Conservation (phyloP, 1,284 basidiomycete species). For the Rhodotorula sp. region DNA sequence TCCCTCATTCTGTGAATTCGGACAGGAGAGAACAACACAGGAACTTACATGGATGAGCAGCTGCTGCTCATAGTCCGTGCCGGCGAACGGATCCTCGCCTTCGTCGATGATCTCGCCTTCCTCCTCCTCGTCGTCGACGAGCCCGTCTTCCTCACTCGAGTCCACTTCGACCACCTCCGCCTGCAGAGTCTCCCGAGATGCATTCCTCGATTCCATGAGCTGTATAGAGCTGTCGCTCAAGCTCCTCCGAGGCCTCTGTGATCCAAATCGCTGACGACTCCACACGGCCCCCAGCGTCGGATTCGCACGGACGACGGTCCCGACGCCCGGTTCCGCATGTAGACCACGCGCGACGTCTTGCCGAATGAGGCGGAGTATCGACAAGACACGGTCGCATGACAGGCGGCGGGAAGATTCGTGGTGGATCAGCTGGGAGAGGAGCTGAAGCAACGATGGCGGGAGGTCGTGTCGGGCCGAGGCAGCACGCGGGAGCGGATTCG, state of each 20-base stretch:
- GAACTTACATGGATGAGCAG: neutral
- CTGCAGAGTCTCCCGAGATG: neutral
- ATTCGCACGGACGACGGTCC: neutral
- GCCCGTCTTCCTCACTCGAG: neutral
- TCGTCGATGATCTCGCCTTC: neutral
- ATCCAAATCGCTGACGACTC: neutral
- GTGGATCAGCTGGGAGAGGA: conserved; percentile 38
- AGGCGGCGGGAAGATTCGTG: conserved; percentile 30
- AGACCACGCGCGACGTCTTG: conserved; percentile 5
- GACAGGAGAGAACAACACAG: neutral
- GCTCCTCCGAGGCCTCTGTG: neutral
- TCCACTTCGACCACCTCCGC: neutral
- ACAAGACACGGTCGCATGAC: conserved; percentile 30
- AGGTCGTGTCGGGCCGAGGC: conserved; percentile 39
- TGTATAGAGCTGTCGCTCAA: neutral
- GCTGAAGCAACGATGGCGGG: conserved; percentile 31
- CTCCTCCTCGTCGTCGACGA: neutral
- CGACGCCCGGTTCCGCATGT: neutral
- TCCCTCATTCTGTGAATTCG: too few relatives aligned
- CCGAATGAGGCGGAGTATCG: conserved; percentile 1
- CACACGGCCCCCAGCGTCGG: neutral
- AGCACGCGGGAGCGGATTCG: neutral
- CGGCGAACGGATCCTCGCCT: too few relatives aligned
- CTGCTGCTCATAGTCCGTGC: neutral
- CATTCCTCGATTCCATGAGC: neutral